Evolutionary conservation across 2,329 filamentous ascomycete species (phyloP).

Genomic region (Chrysoporthe cubensis): DNA sequence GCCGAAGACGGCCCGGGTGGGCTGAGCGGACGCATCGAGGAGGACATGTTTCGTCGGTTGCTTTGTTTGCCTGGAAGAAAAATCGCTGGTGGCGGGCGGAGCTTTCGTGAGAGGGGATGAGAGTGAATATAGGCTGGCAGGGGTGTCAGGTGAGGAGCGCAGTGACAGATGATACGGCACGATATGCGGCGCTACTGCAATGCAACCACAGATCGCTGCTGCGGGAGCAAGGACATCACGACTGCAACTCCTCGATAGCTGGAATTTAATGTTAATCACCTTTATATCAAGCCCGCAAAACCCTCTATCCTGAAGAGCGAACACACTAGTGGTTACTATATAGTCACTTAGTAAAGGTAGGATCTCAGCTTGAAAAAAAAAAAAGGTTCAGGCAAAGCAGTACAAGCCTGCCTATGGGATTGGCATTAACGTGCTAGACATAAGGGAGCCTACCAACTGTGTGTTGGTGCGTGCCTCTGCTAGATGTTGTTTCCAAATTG

Average conservation of each 20-base stretch:
- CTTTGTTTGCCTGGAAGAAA: background rate
- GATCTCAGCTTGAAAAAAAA: no score
- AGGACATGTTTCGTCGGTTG: slow-evolving; percentile 20
- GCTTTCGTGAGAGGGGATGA: background rate
- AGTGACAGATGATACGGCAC: background rate
- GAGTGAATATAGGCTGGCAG: background rate
- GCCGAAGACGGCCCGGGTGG: slow-evolving; percentile 28
- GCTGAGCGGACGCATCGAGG: slow-evolving; percentile 21
- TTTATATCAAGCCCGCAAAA: background rate
- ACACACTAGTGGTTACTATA: no score
- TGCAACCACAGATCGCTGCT: background rate
- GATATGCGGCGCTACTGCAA: slow-evolving; percentile 2
- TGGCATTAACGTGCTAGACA: no score
- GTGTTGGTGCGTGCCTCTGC: no score
- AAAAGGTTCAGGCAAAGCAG: no score
- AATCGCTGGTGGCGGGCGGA: background rate
- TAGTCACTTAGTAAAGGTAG: no score
- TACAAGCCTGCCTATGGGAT: no score
- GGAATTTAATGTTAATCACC: background rate
- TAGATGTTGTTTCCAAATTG: no score
- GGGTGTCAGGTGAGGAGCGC: slow-evolving; percentile 4
- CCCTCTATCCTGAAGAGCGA: no score
- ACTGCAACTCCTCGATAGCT: background rate
- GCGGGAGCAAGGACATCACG: no score
- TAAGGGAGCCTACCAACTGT: no score